Base-by-base conservation (phyloP, 139 green algal genomes). In the Tetradesmus obliquus region DNA sequence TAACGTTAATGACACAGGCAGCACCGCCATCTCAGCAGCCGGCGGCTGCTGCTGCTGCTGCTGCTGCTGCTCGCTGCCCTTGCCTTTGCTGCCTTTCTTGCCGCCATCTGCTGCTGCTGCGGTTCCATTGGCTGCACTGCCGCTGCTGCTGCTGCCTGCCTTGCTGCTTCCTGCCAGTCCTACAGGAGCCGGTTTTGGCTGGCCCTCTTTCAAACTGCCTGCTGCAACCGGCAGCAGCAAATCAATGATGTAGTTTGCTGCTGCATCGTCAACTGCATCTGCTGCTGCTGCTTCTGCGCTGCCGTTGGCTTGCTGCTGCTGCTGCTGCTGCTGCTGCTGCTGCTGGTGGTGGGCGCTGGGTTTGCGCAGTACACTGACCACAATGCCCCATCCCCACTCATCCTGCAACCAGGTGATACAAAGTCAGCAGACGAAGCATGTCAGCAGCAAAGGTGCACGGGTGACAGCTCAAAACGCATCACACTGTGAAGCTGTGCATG, bases 361-460 rank as follows among this genome's bases (percentile, higher is more conserved):
- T 69, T 87, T 89, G 10, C 84, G 89, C 71, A 94, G 90, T 1
- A 95, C 91, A 24, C 62, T 93, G 20, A 99, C 93, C 3, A 98
- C 92, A 9, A 99, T 93, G 13, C 96, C 97, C 94, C 95, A 99
- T 22, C 97, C 97, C 97, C 97, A 99, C 62, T 99, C 94, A 20
- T 85, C 90, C 71, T 94, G 90, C 83, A 69, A 76, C 8, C 62
- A 72, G 8, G 57, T 66, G 19, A 5, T 22, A 13, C 7, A 6
- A 13, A 5, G 17, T 5, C 15, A 76, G 15, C 66, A 76, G 62
- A 17, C n/a, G 17, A 7, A 6, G 66, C 66, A 76, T n/a, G 17
- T n/a, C 13, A 24, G 4, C 15, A 76, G 66, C 17, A 76, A 19
- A 0, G 12, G 17, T 45, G 0, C 32, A 45, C 32, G 32, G 32